Evolutionary conservation across 768 basidiomycete species (phyloP).

Genomic region (Panaeolus papilionaceus): DNA sequence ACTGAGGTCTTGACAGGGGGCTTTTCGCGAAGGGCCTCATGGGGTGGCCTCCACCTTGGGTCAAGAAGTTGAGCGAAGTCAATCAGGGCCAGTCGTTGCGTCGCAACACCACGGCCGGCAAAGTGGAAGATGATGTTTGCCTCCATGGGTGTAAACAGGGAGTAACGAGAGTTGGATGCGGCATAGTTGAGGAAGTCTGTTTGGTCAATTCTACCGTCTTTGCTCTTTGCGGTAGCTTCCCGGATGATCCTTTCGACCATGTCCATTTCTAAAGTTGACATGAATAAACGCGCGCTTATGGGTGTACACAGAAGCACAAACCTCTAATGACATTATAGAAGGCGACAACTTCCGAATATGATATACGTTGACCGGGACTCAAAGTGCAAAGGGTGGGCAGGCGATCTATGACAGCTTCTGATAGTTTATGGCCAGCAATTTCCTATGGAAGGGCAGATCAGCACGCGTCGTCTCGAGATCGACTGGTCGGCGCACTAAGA

Average conservation of each 20-base stretch:
- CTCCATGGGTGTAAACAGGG: constrained; percentile 97
- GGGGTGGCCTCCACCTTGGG: constrained; percentile 83
- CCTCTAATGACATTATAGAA: constrained; percentile 97
- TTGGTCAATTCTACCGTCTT: constrained; percentile 95
- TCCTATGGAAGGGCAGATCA: constrained; percentile 56
- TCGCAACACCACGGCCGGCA: constrained; percentile 78
- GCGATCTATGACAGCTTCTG: constrained; percentile 90
- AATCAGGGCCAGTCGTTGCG: constrained; percentile 77
- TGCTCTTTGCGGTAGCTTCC: constrained; percentile 88
- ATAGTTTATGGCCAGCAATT: constrained; percentile 96
- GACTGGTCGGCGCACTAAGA: constrained; percentile 66
- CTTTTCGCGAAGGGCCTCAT: constrained; percentile 52
- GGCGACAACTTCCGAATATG: constrained; percentile 95
- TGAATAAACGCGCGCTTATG: constrained; percentile 6
- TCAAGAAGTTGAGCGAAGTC: constrained; percentile 96
- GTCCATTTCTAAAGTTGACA: constrained; percentile 78
- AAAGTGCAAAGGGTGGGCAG: constrained; percentile 92
- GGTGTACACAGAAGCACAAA: constrained; percentile 38
- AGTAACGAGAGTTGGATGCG: constrained; percentile 87
- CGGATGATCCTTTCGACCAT: constrained; percentile 95
- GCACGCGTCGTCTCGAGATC: constrained; percentile 14
- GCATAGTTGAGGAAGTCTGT: constrained; percentile 95
- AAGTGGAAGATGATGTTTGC: constrained; percentile 99
- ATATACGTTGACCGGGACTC: constrained; percentile 88
- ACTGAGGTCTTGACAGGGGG: constrained; percentile 45